Base-by-base conservation (phyloP, 345 rosid genomes). In the Xanthoceras sorbifolium region DNA sequence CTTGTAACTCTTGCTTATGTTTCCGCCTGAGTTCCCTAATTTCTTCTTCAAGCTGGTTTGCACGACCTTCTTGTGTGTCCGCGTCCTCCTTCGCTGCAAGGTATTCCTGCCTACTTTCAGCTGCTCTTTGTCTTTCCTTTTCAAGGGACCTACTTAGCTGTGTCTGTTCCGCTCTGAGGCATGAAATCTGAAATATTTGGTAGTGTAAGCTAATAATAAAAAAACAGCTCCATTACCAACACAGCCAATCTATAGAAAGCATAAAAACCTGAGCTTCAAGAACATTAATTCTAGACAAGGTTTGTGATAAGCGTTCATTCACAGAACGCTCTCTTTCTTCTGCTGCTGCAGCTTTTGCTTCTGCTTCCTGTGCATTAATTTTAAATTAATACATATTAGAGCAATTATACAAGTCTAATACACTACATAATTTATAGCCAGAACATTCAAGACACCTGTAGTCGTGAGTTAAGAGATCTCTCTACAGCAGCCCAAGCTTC, bases 401-500 rank as follows among this genome's bases (percentile, higher is more conserved):
- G 55, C 32, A 60, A 29, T 34, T 32, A 12, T 36, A 69, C 34
- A 71, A 28, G 38, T 71, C 79, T 62, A 20, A 36, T 4, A 42
- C 9, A 38, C 15, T 23, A 79, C 36, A 62, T 79, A 34, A 54
- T 14, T 64, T 65, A 61, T 60, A 9, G 65, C 69, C 79, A 73
- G 50, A 73, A 63, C 67, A 38, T 70, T 79, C 60, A 44, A 68
- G 62, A 81, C 55, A 96, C 99, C 99, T 96, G 99, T 26, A 92
- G 90, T 64, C 98, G 87, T 78, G 89, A 89, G 75, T 88, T 91
- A 48, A 94, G 87, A 66, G 98, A 89, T 82, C 99, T 92, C 84
- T 97, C 98, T 65, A 97, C 98, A 74, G 97, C 97, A 84, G 90
- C 87, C 99, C 98, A 94, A 31, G 99, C 97, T 84, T 94, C 99